These are phyloP conservation scores for Platanus orientalis DNA, from an alignment of 164 flowering plant species.

Conservation along the genomic window DNA sequence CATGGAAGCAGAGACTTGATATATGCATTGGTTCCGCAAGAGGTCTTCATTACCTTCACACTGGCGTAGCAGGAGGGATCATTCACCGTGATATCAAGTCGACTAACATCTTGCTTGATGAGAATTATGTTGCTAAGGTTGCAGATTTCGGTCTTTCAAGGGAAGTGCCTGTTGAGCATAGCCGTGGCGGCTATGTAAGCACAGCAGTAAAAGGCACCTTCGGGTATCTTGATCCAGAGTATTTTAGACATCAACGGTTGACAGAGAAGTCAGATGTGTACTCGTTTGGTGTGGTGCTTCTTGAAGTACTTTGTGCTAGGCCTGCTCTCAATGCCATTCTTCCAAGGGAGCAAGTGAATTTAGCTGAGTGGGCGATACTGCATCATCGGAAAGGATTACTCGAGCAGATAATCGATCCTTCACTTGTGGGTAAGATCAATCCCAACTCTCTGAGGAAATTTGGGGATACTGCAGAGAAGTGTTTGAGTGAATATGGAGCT, in stretches of 20 bases:
- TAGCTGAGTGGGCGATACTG: conserved; percentile 33
- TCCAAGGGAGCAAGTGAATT: conserved; percentile 25
- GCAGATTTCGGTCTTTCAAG: neutral
- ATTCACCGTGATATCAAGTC: neutral
- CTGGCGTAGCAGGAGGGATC: neutral
- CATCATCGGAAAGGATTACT: conserved; percentile 24
- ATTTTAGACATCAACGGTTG: conserved; percentile 17
- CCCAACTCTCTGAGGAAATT: conserved; percentile 29
- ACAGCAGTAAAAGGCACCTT: too few species aligned
- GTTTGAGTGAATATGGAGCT: conserved; percentile 24
- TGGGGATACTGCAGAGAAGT: conserved; percentile 28
- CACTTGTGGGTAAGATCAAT: conserved; percentile 23
- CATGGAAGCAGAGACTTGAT: neutral
- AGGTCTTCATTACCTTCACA: neutral
- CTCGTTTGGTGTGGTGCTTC: conserved; percentile 39
- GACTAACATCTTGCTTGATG: neutral
- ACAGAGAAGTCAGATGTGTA: conserved; percentile 40
- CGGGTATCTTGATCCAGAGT: conserved; percentile 5
- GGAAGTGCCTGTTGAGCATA: neutral
- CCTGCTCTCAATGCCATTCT: conserved; percentile 19
- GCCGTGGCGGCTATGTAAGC: too few species aligned
- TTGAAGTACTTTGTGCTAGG: conserved; percentile 38
- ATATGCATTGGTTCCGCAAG: neutral
- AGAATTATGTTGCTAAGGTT: neutral
- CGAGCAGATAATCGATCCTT: conserved; percentile 26